Base-by-base conservation (phyloP, 257 asterid species). In the Cruciata laevipes region DNA sequence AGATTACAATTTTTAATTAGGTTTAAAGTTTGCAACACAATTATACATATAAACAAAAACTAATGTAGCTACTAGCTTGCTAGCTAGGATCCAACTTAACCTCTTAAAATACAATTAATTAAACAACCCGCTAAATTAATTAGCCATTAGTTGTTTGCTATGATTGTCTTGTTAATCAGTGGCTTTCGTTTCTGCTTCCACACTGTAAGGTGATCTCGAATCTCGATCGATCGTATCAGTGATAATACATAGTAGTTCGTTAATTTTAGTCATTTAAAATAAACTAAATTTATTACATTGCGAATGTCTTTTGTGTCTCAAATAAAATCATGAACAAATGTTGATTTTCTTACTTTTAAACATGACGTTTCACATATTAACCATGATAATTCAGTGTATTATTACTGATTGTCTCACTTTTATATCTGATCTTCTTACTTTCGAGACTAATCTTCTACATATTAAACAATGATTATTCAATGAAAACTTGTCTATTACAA, bases 71-170 rank as follows among this genome's bases (percentile, higher is more conserved):
- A n/a, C 10, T 37, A 40, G 4, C 3, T 38, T 3, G 13, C 44
- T 33, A 16, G 44, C 63, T 20, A 67, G 61, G 51, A 61, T 66
- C 62, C 73, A 31, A 66, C 51, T 61, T 47, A n/a, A 76, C 63
- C 66, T 66, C 56, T 64, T 60, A 70, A 60, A 7, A 38, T 44
- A 25, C 23, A 66, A 23, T 31, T 1, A 8, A 60, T 2, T 49
- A 63, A 69, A 42, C 35, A 61, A 30, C 20, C 13, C 30, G 9
- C 31, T 24, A 47, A 47, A 47, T 47, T 16, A 14, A 47, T 47
- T 14, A 47, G 55, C 16, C 55, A 16, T 47, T 27, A 27, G 2
- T 27, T 47, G 20, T 58, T 21, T 24, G 33, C n/a, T 1, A 27
- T 66, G 70, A 30, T 66, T 27, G 32, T 30, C 0, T n/a, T 40